phyloP scores from a whole-genome alignment of 1,284 basidiomycete genomes.

The Amylostereum areolatum region DNA sequence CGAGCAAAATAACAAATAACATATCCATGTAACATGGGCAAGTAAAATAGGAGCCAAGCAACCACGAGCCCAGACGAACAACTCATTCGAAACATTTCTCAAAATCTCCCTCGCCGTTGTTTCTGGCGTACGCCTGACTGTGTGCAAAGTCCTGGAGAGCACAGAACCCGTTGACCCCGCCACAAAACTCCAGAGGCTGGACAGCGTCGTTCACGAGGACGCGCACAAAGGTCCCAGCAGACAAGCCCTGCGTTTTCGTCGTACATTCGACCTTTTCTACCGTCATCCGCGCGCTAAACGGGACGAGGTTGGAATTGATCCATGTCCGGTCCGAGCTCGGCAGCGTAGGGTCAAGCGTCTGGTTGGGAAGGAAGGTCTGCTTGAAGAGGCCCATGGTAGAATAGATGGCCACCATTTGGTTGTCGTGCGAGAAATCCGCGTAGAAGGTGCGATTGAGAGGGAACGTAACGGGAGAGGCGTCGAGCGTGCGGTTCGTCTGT shows the following conservation, averaged over 20 bases:
- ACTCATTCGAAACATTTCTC: conserved; percentile 56
- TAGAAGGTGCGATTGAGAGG: conserved; percentile 64
- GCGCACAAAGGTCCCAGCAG: conserved; percentile 43
- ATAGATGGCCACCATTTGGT: conserved; percentile 74
- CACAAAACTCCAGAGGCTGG: conserved; percentile 60
- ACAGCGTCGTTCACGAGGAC: conserved; percentile 64
- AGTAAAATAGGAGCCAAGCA: too few relatives aligned
- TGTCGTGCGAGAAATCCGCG: conserved; percentile 80
- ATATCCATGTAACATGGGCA: too few relatives aligned
- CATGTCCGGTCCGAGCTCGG: conserved; percentile 44
- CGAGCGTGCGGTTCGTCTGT: conserved; percentile 77
- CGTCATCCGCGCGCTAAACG: conserved; percentile 61
- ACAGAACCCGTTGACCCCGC: conserved; percentile 53
- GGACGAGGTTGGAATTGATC: conserved; percentile 50
- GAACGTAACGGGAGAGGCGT: conserved; percentile 60
- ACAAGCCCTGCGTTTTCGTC: neutral
- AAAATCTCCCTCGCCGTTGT: conserved; percentile 62
- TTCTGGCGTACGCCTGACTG: conserved; percentile 64
- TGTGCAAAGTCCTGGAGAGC: conserved; percentile 58
- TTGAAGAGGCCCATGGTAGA: conserved; percentile 68
- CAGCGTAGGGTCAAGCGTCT: conserved; percentile 34
- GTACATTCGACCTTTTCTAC: conserved; percentile 52
- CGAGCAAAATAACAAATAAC: too few relatives aligned
- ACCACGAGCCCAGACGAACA: too few relatives aligned
- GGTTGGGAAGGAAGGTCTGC: conserved; percentile 22